Evolutionary conservation across 2,329 filamentous ascomycete species (phyloP), one percentile per base, ranked within the genome.

Genomic region (Colletotrichum tofieldiae): DNA sequence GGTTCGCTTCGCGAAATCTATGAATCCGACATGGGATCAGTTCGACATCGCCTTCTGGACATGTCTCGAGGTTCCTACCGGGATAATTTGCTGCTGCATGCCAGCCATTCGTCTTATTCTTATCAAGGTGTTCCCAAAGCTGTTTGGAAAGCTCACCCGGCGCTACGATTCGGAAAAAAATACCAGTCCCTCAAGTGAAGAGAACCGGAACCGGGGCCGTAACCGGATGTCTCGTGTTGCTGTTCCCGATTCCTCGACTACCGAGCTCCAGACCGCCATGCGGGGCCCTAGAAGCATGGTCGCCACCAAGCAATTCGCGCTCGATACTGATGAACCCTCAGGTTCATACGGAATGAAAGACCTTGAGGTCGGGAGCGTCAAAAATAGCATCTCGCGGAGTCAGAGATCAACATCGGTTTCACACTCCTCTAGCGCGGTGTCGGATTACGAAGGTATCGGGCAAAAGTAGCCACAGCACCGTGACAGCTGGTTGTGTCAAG

Each of bases 21-120:
- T 67, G 23, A 81, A 81, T 51, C 77, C 78, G 3, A 80, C 78
- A 1, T 81, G 78, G 54, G 78, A 80, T 12, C 77, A 79, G 23
- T 77, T 75, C 8, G 74, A 76, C 11, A 74, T 81, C 0, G 78
- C 76, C 5, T 63, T 71, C 23, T 73, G 71, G 71, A 64, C 71
- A 23, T 55, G 37, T n/a, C 45, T 72, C 18, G 70, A 72, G 29
- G 70, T 72, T 20, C 60, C 70, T 32, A 65, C 60, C 23, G 65
- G 70, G 37, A 72, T 72, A 26, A 49, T 72, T 32, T 72, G 70
- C 52, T 70, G 65, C 54, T 72, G 70, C 23, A 54, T 72, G 20
- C 65, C 70, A 7, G 49, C 71, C 7, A 67, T 73, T 20, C 68
- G 71, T 23, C 67, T 67, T 45, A 72, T 73, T n/a, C 67, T 73